phyloP scores from a whole-genome alignment of 106 monocot genomes.

The Cymbidium sinense region DNA sequence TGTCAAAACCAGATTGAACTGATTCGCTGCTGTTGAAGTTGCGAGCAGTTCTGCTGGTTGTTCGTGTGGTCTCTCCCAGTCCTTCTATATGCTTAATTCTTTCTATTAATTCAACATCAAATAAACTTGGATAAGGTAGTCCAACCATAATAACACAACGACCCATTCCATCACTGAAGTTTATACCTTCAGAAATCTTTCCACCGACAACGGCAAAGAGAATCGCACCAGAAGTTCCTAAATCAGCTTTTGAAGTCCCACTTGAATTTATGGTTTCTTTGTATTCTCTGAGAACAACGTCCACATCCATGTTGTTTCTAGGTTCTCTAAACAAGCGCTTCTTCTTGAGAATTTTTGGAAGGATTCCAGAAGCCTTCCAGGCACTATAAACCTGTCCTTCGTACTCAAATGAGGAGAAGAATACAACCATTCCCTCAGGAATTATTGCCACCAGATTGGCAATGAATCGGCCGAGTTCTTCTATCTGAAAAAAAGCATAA shows the following conservation, averaged over 20 bases:
- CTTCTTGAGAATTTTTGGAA: conserved; percentile 73
- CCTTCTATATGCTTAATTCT: conserved; percentile 85
- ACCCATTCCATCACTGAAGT: conserved; percentile 95
- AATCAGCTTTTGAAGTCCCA: neutral
- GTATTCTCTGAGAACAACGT: conserved; percentile 60
- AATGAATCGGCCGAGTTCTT: conserved; percentile 83
- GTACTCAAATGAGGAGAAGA: conserved; percentile 96
- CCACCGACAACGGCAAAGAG: conserved; percentile 93
- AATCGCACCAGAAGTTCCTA: conserved; percentile 50
- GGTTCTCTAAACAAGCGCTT: conserved; percentile 86
- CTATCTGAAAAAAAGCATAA: conserved; percentile 40
- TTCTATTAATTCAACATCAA: conserved; percentile 84
- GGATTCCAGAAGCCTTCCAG: conserved; percentile 68
- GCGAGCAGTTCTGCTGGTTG: neutral
- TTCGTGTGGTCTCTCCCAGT: conserved; percentile 22
- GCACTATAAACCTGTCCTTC: conserved; percentile 68
- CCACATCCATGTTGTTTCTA: conserved; percentile 56
- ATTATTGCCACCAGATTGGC: conserved; percentile 72
- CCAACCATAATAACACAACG: conserved; percentile 95
- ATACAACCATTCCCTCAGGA: conserved; percentile 88
- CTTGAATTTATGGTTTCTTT: conserved; percentile 38
- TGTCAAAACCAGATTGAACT: conserved; percentile 50
- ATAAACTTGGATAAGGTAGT: conserved; percentile 88
- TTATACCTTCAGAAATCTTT: conserved; percentile 96
- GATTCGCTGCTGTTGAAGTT: conserved; percentile 15